A percentile compares a stretch with the other conserved stretches of the same genome.
phyloP scores from a whole-genome alignment of 305 asterid genomes.

The Solanum hybrid region DNA sequence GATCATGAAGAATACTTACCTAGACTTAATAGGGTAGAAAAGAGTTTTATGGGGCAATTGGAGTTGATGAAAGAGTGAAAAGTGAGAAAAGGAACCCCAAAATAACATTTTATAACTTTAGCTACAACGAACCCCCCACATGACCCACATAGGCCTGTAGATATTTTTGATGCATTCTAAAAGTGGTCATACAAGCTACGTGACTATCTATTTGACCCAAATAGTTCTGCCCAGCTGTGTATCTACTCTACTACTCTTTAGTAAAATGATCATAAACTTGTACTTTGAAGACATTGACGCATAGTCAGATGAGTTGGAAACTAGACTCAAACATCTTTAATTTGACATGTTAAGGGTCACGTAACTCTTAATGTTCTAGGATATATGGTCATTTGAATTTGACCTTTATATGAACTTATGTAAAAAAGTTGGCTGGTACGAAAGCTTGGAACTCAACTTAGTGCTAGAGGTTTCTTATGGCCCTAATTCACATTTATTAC shows the following conservation, averaged over 20 bases:
- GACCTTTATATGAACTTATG: no score
- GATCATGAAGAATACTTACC: background rate
- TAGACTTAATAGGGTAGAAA: background rate
- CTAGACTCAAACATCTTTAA: background rate
- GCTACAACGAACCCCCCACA: background rate
- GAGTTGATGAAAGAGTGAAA: background rate
- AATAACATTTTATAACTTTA: background rate
- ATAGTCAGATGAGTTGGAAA: background rate
- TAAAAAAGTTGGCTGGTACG: no score
- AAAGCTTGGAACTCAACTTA: no score
- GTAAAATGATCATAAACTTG: background rate
- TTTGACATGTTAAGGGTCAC: background rate
- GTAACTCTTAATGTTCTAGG: background rate
- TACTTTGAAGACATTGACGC: background rate
- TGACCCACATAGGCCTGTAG: background rate
- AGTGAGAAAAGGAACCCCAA: background rate
- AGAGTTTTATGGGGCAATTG: background rate
- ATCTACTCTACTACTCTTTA: background rate
- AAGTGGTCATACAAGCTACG: background rate
- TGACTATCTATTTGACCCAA: background rate
- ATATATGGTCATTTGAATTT: no score
- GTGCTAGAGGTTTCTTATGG: background rate
- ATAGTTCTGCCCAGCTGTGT: background rate
- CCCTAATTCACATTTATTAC: background rate
- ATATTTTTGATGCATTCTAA: background rate